Evolutionary conservation across 2,329 filamentous ascomycete genomes (phyloP).

Genomic region (Sphaerostilbella broomeana): DNA sequence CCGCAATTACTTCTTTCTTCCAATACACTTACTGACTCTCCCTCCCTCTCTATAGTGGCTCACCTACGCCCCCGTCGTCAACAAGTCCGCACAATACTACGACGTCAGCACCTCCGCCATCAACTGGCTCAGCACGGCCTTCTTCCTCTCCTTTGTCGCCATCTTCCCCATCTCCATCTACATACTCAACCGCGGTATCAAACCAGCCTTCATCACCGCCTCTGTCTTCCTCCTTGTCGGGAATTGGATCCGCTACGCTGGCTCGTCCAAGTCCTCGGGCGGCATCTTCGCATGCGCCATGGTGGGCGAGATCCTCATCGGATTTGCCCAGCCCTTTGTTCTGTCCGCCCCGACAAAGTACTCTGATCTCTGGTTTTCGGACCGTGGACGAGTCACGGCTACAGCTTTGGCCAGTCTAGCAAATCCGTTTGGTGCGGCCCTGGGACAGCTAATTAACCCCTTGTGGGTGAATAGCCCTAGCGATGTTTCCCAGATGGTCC

Average conservation of each 20-base stretch:
- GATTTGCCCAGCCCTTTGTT: constrained; percentile 86
- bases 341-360: constrained; percentile 84
- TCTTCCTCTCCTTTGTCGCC: constrained; percentile 76
- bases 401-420: constrained; percentile 80
- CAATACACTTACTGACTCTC: constrained; percentile 4
- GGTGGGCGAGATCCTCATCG: constrained; percentile 86
- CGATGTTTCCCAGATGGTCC: constrained; percentile 73
- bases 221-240: constrained; percentile 70
- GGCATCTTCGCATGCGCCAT: constrained; percentile 72
- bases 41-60: constrained; percentile 56
- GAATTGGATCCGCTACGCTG: constrained; percentile 87
- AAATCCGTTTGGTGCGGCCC: constrained; percentile 82
- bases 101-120: constrained; percentile 65
- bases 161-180: constrained; percentile 68
- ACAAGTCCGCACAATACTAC: constrained; percentile 69
- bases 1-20: no score
- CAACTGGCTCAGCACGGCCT: constrained; percentile 89
- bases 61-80: constrained; percentile 79
- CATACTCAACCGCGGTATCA: constrained; percentile 73
- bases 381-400: constrained; percentile 73
- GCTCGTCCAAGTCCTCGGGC: constrained; percentile 45
- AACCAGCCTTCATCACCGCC: constrained; percentile 65
- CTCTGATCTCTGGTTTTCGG: constrained; percentile 91
- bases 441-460: constrained; percentile 82
- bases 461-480: constrained; percentile 58